Percentiles rank a stretch among this genome's conserved stretches.
These are phyloP conservation scores for Fusarium sp. DNA, from an alignment of 2,329 filamentous ascomycete species.

Conservation along the genomic window DNA sequence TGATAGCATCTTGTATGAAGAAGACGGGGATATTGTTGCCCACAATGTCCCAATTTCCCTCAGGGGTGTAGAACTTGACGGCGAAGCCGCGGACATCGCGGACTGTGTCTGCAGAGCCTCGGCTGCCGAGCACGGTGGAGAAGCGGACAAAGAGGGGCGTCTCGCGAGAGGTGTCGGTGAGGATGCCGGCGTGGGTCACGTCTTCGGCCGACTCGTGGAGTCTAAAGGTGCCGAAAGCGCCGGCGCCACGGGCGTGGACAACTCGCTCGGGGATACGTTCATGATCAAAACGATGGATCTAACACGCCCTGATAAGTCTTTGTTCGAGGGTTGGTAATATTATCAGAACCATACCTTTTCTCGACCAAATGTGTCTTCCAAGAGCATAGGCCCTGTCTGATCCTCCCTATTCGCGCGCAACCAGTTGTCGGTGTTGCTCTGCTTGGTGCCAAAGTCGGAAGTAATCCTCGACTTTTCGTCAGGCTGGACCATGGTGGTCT, in stretches of 20 bases:
- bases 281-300: constrained; percentile 82
- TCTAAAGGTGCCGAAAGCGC: constrained; percentile 77
- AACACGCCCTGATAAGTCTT: neutral
- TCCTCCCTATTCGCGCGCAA: constrained; percentile 72
- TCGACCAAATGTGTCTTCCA: constrained; percentile 79
- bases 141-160: constrained; percentile 66
- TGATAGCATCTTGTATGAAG: constrained; percentile 81
- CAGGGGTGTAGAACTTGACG: constrained; percentile 73
- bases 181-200: constrained; percentile 73
- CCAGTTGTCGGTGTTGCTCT: constrained; percentile 82
- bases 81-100: constrained; percentile 87
- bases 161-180: constrained; percentile 66
- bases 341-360: constrained; percentile 70
- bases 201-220: constrained; percentile 75
- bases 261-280: constrained; percentile 70
- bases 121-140: constrained; percentile 80
- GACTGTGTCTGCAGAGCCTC: constrained; percentile 83
- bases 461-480: constrained; percentile 72
- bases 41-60: constrained; percentile 78
- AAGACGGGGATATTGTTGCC: constrained; percentile 82
- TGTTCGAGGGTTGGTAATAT: neutral
- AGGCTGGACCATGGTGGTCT: constrained; percentile 68
- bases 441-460: constrained; percentile 81
- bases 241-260: constrained; percentile 77
- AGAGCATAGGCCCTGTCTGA: constrained; percentile 72